These are phyloP conservation scores for Dactylellina leptospora DNA, from an alignment of 2,329 filamentous ascomycete species.

Conservation along the genomic window DNA sequence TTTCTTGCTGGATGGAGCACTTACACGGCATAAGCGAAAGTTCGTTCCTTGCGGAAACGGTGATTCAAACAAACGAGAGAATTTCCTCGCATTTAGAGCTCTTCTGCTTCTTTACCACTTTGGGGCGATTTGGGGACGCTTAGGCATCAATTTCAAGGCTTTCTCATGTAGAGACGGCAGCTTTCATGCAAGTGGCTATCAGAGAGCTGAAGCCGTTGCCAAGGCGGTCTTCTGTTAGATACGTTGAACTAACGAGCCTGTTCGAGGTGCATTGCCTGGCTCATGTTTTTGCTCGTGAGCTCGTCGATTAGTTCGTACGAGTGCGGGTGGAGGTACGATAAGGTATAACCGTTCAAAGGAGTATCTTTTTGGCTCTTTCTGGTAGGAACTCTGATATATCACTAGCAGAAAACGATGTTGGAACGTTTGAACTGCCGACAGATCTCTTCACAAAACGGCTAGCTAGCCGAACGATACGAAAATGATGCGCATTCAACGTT, in stretches of 20 bases:
- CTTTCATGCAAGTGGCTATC: not conserved
- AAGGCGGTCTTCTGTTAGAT: slow-evolving; percentile 18
- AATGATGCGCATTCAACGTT: too few relatives aligned
- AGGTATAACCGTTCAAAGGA: not conserved
- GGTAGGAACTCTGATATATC: not conserved
- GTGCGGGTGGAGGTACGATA: too few relatives aligned
- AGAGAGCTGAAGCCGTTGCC: slow-evolving; percentile 29
- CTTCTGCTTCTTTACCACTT: too few relatives aligned
- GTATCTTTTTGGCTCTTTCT: not conserved
- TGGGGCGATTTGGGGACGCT: too few relatives aligned
- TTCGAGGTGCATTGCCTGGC: not conserved
- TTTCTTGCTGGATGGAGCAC: slow-evolving; percentile 28
- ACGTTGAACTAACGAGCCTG: not conserved
- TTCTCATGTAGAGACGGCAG: too few relatives aligned
- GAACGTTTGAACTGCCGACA: too few relatives aligned
- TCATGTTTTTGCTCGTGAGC: too few relatives aligned
- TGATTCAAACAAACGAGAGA: not conserved
- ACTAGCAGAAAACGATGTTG: too few relatives aligned
- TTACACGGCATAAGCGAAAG: slow-evolving; percentile 35
- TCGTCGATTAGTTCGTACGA: too few relatives aligned
- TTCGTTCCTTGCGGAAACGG: slow-evolving; percentile 28
- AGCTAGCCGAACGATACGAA: too few relatives aligned
- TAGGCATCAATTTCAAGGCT: not conserved
- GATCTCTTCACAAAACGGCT: too few relatives aligned
- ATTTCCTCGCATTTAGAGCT: too few relatives aligned